Evolutionary conservation across 176 grass and related monocot genomes (phyloP), one percentile per base, ranked within the genome.

Genomic region (Ananas comosus): DNA sequence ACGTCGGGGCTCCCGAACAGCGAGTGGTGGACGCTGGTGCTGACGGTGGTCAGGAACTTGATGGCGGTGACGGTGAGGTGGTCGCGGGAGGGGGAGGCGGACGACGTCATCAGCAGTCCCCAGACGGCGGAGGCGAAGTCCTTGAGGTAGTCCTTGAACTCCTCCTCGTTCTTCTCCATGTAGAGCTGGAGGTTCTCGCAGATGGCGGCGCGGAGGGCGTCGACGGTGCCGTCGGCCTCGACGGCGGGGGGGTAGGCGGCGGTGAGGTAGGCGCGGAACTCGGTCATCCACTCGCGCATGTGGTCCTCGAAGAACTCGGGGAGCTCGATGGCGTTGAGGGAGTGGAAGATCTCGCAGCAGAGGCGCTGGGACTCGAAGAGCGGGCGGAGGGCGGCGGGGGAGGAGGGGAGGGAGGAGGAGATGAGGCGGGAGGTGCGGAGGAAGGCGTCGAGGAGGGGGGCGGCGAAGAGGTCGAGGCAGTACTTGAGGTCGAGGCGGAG

Each of bases 261-360:
- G 51, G 83, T 88, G 25, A 97, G 89, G 83, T 90, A 97, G 4
- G 82, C 68, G 48, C 80, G 84, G 68, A 97, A 92, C 76, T 90
- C 86, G 1, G 86, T 85, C 93, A 97, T 97, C 93, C 93, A 97
- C 74, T 97, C 84, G 9, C 68, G 79, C 93, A 97, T 90, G 81
- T 97, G 89, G 72, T 97, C 93, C 79, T 97, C 93, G 12, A 97
- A 97, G 77, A 97, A 97, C 70, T 97, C 93, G 0, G 93, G 93
- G 28, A 97, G 86, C 42, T 96, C 93, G 49, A 96, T 72, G 4
- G 93, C 92, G 72, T 96, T 96, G 24, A 96, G 93, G 56, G 93
- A 96, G 65, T 92, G 81, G 80, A 96, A 96, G 64, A 96, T 96
- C 65, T 96, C 93, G 13, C 76, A 92, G 72, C 86, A 90, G 51